phyloP scores from a whole-genome alignment of 108 stramenopile species.

The Stephanodiscus triporus region DNA sequence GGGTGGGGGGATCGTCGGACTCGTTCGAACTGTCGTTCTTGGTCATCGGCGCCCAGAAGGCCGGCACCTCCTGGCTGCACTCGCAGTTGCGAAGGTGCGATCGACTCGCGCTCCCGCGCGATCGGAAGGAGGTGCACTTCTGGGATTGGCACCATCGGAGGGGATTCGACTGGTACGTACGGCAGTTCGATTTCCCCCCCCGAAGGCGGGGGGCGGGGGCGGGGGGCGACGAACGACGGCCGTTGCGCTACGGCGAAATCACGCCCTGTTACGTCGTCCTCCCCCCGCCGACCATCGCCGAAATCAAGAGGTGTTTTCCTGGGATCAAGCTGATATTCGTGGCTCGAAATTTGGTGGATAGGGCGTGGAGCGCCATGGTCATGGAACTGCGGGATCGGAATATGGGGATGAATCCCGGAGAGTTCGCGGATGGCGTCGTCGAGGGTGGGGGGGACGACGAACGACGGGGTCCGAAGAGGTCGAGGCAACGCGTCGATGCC shows the following conservation, averaged over 20 bases:
- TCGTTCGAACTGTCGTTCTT: conserved; percentile 46
- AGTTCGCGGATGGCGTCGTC: conserved; percentile 44
- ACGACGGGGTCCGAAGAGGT: background rate
- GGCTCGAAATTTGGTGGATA: conserved; percentile 56
- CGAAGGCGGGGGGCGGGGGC: background rate
- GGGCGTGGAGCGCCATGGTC: conserved; percentile 59
- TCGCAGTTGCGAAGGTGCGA: conserved; percentile 42
- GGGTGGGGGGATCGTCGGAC: background rate
- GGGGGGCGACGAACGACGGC: background rate
- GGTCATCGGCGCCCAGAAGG: conserved; percentile 66
- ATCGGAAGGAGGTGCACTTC: conserved; percentile 64
- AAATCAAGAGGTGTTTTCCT: conserved; percentile 47
- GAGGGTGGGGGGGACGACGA: background rate
- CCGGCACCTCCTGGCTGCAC: conserved; percentile 67
- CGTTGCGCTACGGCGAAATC: conserved; percentile 44
- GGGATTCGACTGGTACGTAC: conserved; percentile 58
- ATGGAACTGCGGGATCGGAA: conserved; percentile 59
- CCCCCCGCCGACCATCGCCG: conserved; percentile 31
- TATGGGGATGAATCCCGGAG: conserved; percentile 49
- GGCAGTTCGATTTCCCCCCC: conserved; percentile 44
- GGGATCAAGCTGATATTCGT: conserved; percentile 49
- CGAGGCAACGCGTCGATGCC: background rate
- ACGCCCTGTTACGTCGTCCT: conserved; percentile 59
- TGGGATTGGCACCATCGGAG: conserved; percentile 67
- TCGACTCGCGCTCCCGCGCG: conserved; percentile 26